These are phyloP conservation scores for Colletotrichum salicis DNA, from an alignment of 2,329 filamentous ascomycete species.

Conservation along the genomic window DNA sequence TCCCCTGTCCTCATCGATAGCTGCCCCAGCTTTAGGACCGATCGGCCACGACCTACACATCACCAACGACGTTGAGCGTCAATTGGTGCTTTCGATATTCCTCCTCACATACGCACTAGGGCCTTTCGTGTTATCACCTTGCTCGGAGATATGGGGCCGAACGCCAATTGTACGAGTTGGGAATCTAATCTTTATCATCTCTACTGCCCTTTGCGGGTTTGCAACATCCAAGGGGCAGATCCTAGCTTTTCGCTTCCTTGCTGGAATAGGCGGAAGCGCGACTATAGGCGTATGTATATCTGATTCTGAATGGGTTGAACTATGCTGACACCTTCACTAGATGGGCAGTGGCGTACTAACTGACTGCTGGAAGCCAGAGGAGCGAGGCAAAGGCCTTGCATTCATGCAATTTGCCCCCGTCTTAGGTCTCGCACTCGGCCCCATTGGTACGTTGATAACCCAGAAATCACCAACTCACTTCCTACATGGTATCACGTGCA, in stretches of 20 bases:
- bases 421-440: constrained; percentile 54
- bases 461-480: neutral
- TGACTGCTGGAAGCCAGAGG: constrained; percentile 58
- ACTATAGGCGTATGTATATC: constrained; percentile 56
- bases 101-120: constrained; percentile 58
- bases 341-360: constrained; percentile 59
- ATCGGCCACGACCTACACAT: constrained; percentile 56
- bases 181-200: constrained; percentile 47
- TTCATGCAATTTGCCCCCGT: constrained; percentile 53
- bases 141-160: constrained; percentile 54
- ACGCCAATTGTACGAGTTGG: constrained; percentile 49
- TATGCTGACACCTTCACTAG: constrained; percentile 52
- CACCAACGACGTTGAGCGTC: constrained; percentile 48
- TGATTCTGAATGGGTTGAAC: neutral
- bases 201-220: constrained; percentile 56
- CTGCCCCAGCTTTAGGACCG: constrained; percentile 44
- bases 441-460: constrained; percentile 50
- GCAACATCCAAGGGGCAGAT: constrained; percentile 51
- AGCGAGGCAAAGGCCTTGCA: constrained; percentile 54
- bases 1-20: constrained; percentile 61
- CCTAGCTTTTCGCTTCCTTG: constrained; percentile 57
- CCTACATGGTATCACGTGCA: constrained; percentile 3
- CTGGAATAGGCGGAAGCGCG: constrained; percentile 65
- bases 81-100: constrained; percentile 59
- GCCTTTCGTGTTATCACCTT: constrained; percentile 53